Conservation (phyloP, 306 rosid genomes). For the Macrotyloma uniflorum region DNA sequence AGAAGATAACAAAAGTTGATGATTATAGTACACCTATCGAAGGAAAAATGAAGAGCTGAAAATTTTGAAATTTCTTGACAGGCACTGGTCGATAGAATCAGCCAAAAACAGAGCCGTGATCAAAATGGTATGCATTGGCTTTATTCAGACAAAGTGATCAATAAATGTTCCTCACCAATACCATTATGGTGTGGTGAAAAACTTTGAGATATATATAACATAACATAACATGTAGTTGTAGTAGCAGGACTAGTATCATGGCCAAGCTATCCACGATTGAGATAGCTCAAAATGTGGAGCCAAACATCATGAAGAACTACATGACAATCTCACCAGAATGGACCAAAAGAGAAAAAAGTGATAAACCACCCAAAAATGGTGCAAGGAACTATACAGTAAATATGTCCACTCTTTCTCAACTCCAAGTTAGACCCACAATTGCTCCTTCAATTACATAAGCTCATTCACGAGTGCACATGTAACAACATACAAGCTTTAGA, state of each 20-base stretch:
- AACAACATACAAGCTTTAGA: background rate
- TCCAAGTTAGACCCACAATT: background rate
- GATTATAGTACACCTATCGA: constrained; percentile 42
- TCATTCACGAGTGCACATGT: no score
- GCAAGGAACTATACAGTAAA: background rate
- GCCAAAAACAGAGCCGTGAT: constrained; percentile 53
- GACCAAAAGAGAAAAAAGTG: background rate
- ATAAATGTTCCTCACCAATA: constrained; percentile 29
- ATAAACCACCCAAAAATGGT: background rate
- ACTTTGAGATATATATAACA: background rate
- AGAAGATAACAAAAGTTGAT: constrained; percentile 43
- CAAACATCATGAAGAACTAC: constrained; percentile 3
- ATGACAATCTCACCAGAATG: constrained; percentile 36
- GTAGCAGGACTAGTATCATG: background rate
- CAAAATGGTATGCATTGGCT: constrained; percentile 41
- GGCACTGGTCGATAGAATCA: constrained; percentile 40
- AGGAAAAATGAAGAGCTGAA: constrained; percentile 27
- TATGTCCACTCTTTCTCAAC: constrained; percentile 15
- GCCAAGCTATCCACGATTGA: background rate
- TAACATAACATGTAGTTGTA: no score
- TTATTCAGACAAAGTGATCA: constrained; percentile 35
- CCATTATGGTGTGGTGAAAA: background rate
- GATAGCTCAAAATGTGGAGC: constrained; percentile 18
- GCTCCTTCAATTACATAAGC: background rate
- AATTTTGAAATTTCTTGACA: constrained; percentile 36